Evolutionary conservation across 148 eudicot genomes (phyloP).

Genomic region (Drosera capensis): DNA sequence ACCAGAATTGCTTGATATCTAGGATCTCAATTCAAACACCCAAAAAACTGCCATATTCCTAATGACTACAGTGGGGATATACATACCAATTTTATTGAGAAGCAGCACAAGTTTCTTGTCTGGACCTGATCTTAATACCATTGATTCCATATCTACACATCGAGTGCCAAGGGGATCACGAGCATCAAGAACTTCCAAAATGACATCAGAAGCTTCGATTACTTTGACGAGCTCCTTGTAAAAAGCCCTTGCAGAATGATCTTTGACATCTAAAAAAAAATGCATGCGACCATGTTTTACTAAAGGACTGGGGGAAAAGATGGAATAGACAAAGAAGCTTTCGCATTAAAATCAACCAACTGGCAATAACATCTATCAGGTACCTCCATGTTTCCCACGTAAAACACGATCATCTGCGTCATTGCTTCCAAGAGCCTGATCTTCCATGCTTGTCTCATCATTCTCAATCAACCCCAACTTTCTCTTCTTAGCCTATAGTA

Average conservation of each 20-base stretch:
- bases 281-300: no score
- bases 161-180: conserved; percentile 96
- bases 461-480: conserved; percentile 63
- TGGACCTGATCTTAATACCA: conserved; percentile 67
- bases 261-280: conserved; percentile 22
- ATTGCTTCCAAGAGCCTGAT: conserved; percentile 17
- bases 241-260: conserved; percentile 69
- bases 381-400: conserved; percentile 41
- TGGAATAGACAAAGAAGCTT: neutral
- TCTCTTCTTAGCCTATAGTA: conserved; percentile 52
- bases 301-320: neutral
- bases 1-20: no score
- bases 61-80: no score
- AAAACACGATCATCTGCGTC: conserved; percentile 11
- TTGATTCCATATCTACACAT: conserved; percentile 77
- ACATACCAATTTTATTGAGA: conserved; percentile 81
- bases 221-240: conserved; percentile 96
- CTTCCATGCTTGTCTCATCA: conserved; percentile 27
- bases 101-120: conserved; percentile 84
- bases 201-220: conserved; percentile 87
- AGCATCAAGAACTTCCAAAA: conserved; percentile 95
- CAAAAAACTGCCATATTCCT: no score
- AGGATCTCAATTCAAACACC: no score
- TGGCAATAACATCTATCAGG: neutral
- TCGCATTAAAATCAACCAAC: neutral